Evolutionary conservation across 2,329 filamentous ascomycete species (phyloP).

Genomic region (Ilyonectria mors-panacis): DNA sequence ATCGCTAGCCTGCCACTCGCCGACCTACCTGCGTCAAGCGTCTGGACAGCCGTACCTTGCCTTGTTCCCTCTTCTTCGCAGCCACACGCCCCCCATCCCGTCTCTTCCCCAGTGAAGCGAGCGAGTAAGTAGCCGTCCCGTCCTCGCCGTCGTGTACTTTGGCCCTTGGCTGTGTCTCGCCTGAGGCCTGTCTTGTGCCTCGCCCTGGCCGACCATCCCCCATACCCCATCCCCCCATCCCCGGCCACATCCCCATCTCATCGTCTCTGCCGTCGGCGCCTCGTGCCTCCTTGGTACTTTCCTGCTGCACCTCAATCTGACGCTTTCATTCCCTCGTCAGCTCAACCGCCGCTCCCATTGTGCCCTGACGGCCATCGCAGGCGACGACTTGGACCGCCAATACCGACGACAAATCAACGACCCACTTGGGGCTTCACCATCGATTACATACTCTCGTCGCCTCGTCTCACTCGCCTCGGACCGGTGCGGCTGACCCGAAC

Average conservation of each 20-base stretch:
- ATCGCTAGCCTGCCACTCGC: constrained; percentile 6
- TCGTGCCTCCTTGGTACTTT: constrained; percentile 30
- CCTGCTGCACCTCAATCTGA: constrained; percentile 11
- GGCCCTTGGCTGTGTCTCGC: not conserved
- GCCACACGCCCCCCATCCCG: constrained; percentile 12
- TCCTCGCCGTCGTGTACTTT: not conserved
- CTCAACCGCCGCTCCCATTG: constrained; percentile 17
- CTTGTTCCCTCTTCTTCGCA: constrained; percentile 7
- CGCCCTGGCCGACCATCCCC: constrained; percentile 43
- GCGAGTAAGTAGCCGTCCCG: constrained; percentile 5
- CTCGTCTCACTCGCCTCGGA: constrained; percentile 21
- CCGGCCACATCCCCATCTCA: constrained; percentile 29
- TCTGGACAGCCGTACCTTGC: constrained; percentile 5
- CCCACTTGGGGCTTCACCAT: constrained; percentile 27
- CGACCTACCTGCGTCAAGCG: not conserved
- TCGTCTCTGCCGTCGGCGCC: constrained; percentile 29
- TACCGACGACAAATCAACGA: constrained; percentile 23
- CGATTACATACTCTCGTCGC: constrained; percentile 9
- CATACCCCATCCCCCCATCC: constrained; percentile 39
- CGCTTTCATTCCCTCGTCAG: constrained; percentile 10
- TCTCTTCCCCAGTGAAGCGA: constrained; percentile 5
- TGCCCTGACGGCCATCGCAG: constrained; percentile 7
- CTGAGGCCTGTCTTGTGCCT: constrained; percentile 36
- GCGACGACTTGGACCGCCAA: constrained; percentile 27
- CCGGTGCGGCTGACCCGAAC: constrained; percentile 23